Evolutionary conservation across 169 alveolate genomes (phyloP), one percentile per base, ranked within the genome.

Genomic region (Babesia bigemina): DNA sequence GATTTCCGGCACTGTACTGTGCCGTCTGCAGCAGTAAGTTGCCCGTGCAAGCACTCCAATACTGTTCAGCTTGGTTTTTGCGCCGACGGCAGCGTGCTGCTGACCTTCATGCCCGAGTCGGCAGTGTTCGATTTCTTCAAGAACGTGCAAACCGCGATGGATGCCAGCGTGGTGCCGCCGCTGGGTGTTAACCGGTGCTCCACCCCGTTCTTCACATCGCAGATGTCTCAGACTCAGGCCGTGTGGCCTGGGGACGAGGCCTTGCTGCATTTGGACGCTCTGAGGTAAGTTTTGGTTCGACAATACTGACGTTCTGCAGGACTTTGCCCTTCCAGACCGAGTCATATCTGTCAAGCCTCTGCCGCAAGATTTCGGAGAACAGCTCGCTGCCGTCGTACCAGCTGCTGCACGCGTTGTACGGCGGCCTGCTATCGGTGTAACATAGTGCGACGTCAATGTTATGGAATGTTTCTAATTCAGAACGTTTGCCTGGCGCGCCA

Each of bases 161-260:
- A 75, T 33, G 7, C 75, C 13, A 0, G n/a, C 16, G 7, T 53
- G 13, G 44, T 45, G 0, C 22, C 47, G 24, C 75, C 75, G 0
- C 29, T 75, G 45, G 84, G 84, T 4, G 70, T 75, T 12, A 55
- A 67, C 14, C 65, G 70, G 16, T 17, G 13, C 29, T 59, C 70
- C 8, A 9, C 24, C 28, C 84, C 84, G 45, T 28, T 65, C 21
- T 75, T 63, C 36, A 63, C 77, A 0, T 60, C 84, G 21, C 84
- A 75, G 42, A 75, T 75, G 84, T 12, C 58, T 12, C 84, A 75
- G 50, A 75, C 84, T 9, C 84, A 75, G 76, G 47, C 19, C 61
- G 53, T 65, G 50, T 75, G 84, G 84, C 84, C 84, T 0, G 55
- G 33, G 16, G 84, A 75, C 21, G 79, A 61, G 21, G 42, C 66